A percentile compares a stretch with the other conserved stretches of the same genome.
Evolutionary conservation across 306 rosid species (phyloP).

Genomic region (Carpinus viminea): DNA sequence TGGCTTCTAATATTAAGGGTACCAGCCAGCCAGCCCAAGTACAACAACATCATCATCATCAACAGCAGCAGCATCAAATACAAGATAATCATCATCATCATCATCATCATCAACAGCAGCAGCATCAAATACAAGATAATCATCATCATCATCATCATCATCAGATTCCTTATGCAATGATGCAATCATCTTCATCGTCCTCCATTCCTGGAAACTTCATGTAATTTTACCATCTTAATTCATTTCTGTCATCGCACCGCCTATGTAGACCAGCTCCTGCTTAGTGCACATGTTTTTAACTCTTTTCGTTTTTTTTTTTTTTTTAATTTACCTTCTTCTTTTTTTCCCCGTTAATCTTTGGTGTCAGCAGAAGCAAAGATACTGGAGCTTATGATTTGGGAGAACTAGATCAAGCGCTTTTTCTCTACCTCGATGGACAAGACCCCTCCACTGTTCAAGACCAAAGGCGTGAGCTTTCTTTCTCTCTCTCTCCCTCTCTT

Average conservation of each 20-base stretch:
- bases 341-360: neutral
- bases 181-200: slow-evolving; percentile 68
- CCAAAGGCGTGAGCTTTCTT: slow-evolving; percentile 62
- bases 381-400: slow-evolving; percentile 80
- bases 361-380: slow-evolving; percentile 61
- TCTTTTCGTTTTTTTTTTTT: neutral
- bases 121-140: slow-evolving; percentile 36
- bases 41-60: slow-evolving; percentile 50
- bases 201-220: slow-evolving; percentile 61
- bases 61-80: slow-evolving; percentile 40
- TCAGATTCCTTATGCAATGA: slow-evolving; percentile 66
- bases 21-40: slow-evolving; percentile 38
- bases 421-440: slow-evolving; percentile 89
- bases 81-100: slow-evolving; percentile 26
- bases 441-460: slow-evolving; percentile 57
- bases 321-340: neutral
- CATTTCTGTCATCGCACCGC: neutral
- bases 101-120: slow-evolving; percentile 20
- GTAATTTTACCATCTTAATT: slow-evolving; percentile 37
- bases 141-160: slow-evolving; percentile 30
- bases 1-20: slow-evolving; percentile 57
- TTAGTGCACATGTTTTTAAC: neutral
- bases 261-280: neutral
- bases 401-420: slow-evolving; percentile 90
- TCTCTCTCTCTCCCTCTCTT: too few relatives aligned